Percentiles rank a stretch among this genome's conserved stretches.
Evolutionary conservation across 148 eudicot genomes (phyloP).

Genomic region (Limonium bicolor): DNA sequence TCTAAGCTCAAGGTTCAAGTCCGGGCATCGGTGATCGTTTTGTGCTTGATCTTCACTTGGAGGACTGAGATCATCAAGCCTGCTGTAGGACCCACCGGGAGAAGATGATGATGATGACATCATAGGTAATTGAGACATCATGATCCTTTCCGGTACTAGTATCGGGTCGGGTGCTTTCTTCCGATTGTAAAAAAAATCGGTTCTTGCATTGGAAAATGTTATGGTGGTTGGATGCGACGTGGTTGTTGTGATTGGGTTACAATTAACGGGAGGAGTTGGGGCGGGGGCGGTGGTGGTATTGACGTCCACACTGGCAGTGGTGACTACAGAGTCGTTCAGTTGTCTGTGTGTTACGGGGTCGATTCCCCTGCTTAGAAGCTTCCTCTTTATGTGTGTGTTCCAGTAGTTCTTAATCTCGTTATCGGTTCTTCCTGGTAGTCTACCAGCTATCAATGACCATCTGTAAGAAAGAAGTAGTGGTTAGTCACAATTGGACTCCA

Average conservation of each 20-base stretch:
- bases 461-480: slow-evolving; percentile 10
- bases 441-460: slow-evolving; percentile 61
- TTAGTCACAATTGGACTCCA: too few species aligned
- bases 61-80: neutral
- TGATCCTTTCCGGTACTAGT: neutral
- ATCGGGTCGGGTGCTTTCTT: neutral
- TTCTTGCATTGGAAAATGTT: slow-evolving; percentile 20
- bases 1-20: slow-evolving; percentile 9
- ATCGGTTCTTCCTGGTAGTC: slow-evolving; percentile 59
- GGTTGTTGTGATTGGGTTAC: slow-evolving; percentile 1
- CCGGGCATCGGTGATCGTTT: slow-evolving; percentile 4
- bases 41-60: too few species aligned
- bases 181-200: slow-evolving; percentile 9
- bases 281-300: neutral
- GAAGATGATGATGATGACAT: neutral
- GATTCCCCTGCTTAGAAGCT: slow-evolving; percentile 46
- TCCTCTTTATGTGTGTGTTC: slow-evolving; percentile 59
- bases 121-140: neutral
- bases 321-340: slow-evolving; percentile 15
- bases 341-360: slow-evolving; percentile 47
- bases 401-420: slow-evolving; percentile 65
- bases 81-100: neutral
- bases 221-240: slow-evolving; percentile 3
- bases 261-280: neutral
- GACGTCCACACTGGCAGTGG: neutral